Conservation (phyloP, 2,329 filamentous ascomycete species). For the Thelonectria olida region DNA sequence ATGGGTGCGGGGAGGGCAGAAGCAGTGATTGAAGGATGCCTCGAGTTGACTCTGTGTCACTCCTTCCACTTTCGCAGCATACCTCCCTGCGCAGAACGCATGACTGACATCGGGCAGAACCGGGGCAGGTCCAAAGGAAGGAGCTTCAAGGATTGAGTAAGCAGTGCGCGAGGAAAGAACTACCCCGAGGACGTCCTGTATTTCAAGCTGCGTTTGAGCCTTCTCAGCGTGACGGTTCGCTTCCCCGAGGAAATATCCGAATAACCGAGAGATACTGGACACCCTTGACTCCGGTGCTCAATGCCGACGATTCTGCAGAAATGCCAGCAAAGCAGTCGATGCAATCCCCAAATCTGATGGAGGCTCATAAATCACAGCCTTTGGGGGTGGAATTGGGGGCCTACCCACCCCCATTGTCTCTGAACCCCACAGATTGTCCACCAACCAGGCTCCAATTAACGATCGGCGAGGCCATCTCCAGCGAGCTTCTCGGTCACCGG, state of each 20-base stretch:
- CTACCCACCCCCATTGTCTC: slow-evolving; percentile 17
- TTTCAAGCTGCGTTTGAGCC: not conserved
- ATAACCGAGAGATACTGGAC: not conserved
- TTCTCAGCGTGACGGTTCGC: not conserved
- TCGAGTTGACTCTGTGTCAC: no score
- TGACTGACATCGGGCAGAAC: no score
- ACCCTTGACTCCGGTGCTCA: not conserved
- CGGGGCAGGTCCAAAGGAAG: no score
- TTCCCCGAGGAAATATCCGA: not conserved
- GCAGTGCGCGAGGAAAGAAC: no score
- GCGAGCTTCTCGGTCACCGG: not conserved
- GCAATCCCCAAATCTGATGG: slow-evolving; percentile 33
- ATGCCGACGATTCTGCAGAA: not conserved
- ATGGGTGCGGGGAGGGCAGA: no score
- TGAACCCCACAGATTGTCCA: slow-evolving; percentile 35
- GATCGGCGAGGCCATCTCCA: slow-evolving; percentile 8
- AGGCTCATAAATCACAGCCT: slow-evolving; percentile 9
- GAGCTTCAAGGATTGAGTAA: no score
- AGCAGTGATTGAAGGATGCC: no score
- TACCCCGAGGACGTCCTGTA: no score
- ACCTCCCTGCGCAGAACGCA: no score
- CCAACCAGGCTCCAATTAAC: slow-evolving; percentile 28
- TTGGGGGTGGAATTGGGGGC: slow-evolving; percentile 38
- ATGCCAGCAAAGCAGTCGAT: not conserved
- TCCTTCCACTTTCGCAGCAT: no score